phyloP scores from a whole-genome alignment of 2,329 filamentous ascomycete species.

The Trichoderma koningiopsis region DNA sequence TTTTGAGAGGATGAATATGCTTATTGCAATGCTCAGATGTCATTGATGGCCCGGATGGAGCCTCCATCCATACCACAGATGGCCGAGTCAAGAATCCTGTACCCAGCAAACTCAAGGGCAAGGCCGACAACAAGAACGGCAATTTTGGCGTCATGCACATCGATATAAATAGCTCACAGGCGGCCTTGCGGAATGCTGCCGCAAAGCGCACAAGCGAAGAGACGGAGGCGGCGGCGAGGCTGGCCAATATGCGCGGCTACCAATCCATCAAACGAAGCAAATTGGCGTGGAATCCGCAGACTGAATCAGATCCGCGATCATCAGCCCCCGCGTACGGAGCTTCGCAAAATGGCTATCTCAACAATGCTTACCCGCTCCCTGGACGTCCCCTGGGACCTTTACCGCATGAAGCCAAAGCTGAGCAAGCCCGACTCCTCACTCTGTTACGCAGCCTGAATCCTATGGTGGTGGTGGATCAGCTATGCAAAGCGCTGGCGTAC shows the following conservation, averaged over 20 bases:
- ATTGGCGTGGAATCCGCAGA: conserved; percentile 35
- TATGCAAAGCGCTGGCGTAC: conserved; percentile 64
- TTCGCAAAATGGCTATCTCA: conserved; percentile 18
- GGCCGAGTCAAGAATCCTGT: conserved; percentile 55
- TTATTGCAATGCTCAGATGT: conserved; percentile 19
- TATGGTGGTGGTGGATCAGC: conserved; percentile 59
- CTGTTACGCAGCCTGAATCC: conserved; percentile 59
- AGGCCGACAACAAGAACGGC: conserved; percentile 57
- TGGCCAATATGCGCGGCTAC: conserved; percentile 58
- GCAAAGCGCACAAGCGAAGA: conserved; percentile 64
- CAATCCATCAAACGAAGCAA: conserved; percentile 51
- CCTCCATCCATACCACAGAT: conserved; percentile 32
- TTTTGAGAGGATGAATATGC: conserved; percentile 1
- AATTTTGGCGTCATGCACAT: conserved; percentile 68
- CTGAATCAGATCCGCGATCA: conserved; percentile 19
- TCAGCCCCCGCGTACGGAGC: conserved; percentile 20
- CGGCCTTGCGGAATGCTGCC: conserved; percentile 53
- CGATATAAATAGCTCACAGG: conserved; percentile 50
- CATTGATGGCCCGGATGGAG: conserved; percentile 20
- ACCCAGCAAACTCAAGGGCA: conserved; percentile 63
- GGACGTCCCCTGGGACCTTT: conserved; percentile 26
- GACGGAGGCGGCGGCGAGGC: conserved; percentile 59
- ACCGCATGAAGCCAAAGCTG: conserved; percentile 56
- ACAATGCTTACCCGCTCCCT: conserved; percentile 21
- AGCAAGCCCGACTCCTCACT: conserved; percentile 62